Evolutionary conservation across 176 grass and related monocot species (phyloP).

Genomic region (maize (Zea mays)): Zm-B73-REFERENCE-NAM-5.0 NC_050104.1:154015501-154016000

Average conservation of each 20-base stretch:
- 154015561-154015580: no score
- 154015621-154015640: no score
- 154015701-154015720: no score
- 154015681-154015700: no score
- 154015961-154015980: conserved; percentile 40
- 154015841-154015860: conserved; percentile 30
- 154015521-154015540: no score
- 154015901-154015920: conserved; percentile 28
- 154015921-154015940: conserved; percentile 37
- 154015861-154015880: conserved; percentile 40
- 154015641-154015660: no score
- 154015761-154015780: conserved; percentile 28
- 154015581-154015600: no score
- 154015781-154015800: neutral
- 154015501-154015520: no score
- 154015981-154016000: conserved; percentile 35
- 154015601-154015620: no score
- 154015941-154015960: conserved; percentile 35
- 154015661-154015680: no score
- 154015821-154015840: conserved; percentile 21
- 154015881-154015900: conserved; percentile 45
- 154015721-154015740: no score
- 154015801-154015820: neutral
- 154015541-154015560: no score
- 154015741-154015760: conserved; percentile 1